Conservation (phyloP, 1,284 basidiomycete species). For the Austroboletus sp. region DNA sequence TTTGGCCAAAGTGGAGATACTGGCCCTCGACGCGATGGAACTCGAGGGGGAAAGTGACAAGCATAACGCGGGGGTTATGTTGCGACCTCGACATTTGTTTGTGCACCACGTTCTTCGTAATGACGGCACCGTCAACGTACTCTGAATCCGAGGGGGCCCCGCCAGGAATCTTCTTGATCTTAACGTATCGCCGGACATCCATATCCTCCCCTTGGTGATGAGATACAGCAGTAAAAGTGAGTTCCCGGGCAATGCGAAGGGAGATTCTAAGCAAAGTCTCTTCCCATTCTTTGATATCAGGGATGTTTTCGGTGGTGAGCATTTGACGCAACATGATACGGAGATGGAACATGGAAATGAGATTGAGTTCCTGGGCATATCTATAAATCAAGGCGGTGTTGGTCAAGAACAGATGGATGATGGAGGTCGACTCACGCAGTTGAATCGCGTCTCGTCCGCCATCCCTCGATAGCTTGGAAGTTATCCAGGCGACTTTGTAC, state of each 20-base stretch:
- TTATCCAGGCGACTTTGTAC: slow-evolving; percentile 69
- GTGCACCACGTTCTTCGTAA: slow-evolving; percentile 96
- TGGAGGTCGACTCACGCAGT: slow-evolving; percentile 55
- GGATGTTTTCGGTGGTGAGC: slow-evolving; percentile 71
- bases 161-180: slow-evolving; percentile 98
- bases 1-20: slow-evolving; percentile 88
- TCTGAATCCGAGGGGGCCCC: slow-evolving; percentile 88
- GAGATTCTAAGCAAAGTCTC: slow-evolving; percentile 74
- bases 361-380: slow-evolving; percentile 75
- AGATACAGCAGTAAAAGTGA: slow-evolving; percentile 68
- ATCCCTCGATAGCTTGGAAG: slow-evolving; percentile 56
- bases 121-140: slow-evolving; percentile 94
- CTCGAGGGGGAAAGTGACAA: slow-evolving; percentile 92
- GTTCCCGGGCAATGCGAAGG: slow-evolving; percentile 67
- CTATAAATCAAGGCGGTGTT: slow-evolving; percentile 32
- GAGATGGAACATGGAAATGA: slow-evolving; percentile 80
- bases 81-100: slow-evolving; percentile 75
- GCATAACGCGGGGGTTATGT: slow-evolving; percentile 85
- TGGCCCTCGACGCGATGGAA: slow-evolving; percentile 92
- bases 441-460: slow-evolving; percentile 74
- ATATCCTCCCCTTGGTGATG: slow-evolving; percentile 83
- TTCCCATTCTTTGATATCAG: slow-evolving; percentile 80
- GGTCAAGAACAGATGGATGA: not conserved
- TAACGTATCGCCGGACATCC: slow-evolving; percentile 92
- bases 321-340: slow-evolving; percentile 84